phyloP scores from a whole-genome alignment of 2,329 filamentous ascomycete genomes.

The Drechslerella stenobrocha region DNA sequence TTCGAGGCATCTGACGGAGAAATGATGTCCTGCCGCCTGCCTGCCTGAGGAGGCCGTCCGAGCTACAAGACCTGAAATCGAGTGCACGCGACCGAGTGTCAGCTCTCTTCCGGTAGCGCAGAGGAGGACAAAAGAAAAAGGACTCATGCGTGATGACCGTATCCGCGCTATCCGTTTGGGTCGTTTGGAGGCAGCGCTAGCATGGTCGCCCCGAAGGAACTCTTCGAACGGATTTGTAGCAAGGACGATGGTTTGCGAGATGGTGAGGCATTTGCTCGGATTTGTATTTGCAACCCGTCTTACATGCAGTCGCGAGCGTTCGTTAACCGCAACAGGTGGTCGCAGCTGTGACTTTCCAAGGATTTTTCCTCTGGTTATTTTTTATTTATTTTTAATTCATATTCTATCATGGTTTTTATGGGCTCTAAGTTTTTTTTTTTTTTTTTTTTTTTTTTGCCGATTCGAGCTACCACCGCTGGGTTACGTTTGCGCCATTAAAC shows the following conservation, averaged over 20 bases:
- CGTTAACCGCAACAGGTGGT: constrained; percentile 18
- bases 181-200: constrained; percentile 9
- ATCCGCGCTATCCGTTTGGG: constrained; percentile 47
- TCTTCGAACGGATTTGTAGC: constrained; percentile 26
- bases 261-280: not conserved
- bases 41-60: no score
- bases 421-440: not conserved
- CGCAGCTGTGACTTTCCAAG: not conserved
- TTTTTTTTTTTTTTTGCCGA: no score
- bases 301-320: constrained; percentile 9
- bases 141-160: constrained; percentile 13
- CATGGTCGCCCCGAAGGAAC: constrained; percentile 47
- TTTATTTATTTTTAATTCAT: no score
- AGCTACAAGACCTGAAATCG: constrained; percentile 8
- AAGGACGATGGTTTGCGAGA: no score
- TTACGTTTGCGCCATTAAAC: constrained; percentile 45
- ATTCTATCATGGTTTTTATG: no score
- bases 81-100: constrained; percentile 25
- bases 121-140: constrained; percentile 8
- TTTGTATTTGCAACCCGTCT: constrained; percentile 9
- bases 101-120: not conserved
- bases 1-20: constrained; percentile 4
- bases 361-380: no score
- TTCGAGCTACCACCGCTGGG: no score
- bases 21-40: no score